Evolutionary conservation across 148 eudicot genomes (phyloP).

Genomic region (Cornus florida): DNA sequence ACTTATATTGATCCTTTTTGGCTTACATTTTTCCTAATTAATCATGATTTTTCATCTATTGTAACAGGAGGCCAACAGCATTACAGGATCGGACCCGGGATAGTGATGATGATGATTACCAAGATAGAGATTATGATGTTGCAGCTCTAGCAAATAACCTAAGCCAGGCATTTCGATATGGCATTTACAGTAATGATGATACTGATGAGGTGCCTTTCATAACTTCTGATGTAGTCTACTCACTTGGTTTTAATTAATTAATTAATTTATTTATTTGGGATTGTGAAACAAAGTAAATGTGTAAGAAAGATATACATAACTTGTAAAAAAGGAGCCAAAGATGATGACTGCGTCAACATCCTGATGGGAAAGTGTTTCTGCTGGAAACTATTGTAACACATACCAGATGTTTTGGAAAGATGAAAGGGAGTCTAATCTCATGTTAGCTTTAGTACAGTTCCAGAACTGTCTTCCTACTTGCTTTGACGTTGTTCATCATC

Average conservation of each 20-base stretch:
- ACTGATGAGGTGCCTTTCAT: slow-evolving; percentile 65
- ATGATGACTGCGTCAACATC: background rate
- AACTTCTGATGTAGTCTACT: slow-evolving; percentile 1
- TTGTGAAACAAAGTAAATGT: background rate
- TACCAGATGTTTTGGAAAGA: background rate
- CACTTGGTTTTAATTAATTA: background rate
- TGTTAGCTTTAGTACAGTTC: background rate
- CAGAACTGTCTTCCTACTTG: background rate
- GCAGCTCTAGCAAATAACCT: slow-evolving; percentile 92
- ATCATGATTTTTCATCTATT: background rate
- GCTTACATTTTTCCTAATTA: background rate
- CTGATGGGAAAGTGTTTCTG: background rate
- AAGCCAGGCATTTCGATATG: slow-evolving; percentile 90
- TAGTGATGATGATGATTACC: slow-evolving; percentile 96
- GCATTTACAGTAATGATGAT: slow-evolving; percentile 69
- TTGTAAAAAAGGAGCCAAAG: background rate
- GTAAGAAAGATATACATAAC: background rate
- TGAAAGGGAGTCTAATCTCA: background rate
- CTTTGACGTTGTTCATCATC: background rate
- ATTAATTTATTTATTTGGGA: background rate
- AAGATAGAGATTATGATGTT: slow-evolving; percentile 96
- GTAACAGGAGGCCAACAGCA: slow-evolving; percentile 85
- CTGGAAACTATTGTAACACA: background rate
- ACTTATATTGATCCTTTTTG: background rate
- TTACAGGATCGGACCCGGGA: slow-evolving; percentile 77